Base-by-base conservation (phyloP, 768 basidiomycete genomes). In the Gloeophyllum trabeum region DNA sequence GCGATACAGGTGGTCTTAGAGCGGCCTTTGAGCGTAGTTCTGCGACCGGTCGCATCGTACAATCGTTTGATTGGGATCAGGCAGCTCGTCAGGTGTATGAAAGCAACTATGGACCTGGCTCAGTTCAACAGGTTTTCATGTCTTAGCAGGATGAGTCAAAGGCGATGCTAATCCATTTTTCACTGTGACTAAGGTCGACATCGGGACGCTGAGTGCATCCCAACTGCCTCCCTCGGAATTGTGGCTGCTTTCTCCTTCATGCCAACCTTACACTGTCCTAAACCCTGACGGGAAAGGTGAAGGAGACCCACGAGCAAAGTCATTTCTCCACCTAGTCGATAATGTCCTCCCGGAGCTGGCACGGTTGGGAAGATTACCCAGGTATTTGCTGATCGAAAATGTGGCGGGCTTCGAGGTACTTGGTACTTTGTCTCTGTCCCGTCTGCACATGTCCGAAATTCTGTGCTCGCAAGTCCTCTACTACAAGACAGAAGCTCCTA, bases 21-120 rank as follows among this genome's bases (percentile, higher is more conserved):
- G 63, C 73, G 20, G 85, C 84, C 4, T 65, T 89, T 14, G 52
- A 61, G 35, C 67, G 73, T 40, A 78, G 76, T 50, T 53, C 50
- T 6, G 59, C 73, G 35, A 50, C 63, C 16, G 75, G 65, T 4
- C 50, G 57, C 0, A 67, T 83, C 24, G 61, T 79, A 4, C 71
- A 70, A 46, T 83, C 86, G n/a, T 86, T 79, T 53, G 87, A 89
- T 56, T 87, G 85, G 83, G 85, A 88, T 61, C 82, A 76, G 49
- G 66, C 64, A 16, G 83, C 83, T 25, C 80, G 77, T 49, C 68
- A 68, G 42, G 83, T 85, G 14, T 89, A 90, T 57, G 59, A 59
- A 16, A 66, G 69, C 16, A 87, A 88, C 57, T 61, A 76, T 53
- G 72, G 73, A 4, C 40, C 51, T 6, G 52, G 63, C 19, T n/a